phyloP scores from a whole-genome alignment of 257 asterid genomes.

The Ligustrum vulgare region DNA sequence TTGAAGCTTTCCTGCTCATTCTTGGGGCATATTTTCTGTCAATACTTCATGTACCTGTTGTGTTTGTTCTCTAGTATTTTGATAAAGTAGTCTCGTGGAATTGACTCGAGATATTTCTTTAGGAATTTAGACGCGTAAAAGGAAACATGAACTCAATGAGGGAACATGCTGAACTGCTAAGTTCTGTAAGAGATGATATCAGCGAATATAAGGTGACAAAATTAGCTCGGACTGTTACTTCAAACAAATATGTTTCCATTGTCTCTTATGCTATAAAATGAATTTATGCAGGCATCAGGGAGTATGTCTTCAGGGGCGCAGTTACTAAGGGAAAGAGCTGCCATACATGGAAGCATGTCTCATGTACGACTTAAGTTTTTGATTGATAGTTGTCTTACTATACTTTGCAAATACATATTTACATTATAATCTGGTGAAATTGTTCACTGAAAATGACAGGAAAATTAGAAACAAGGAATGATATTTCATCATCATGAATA shows the following conservation, averaged over 20 bases:
- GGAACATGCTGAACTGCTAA: slow-evolving; percentile 98
- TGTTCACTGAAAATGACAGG: not conserved
- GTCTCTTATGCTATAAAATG: slow-evolving; percentile 4
- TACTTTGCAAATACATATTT: not conserved
- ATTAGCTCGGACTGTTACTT: not conserved
- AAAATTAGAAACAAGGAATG: not conserved
- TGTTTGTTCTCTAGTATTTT: not conserved
- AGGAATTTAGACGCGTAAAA: slow-evolving; percentile 95
- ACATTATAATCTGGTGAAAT: not conserved
- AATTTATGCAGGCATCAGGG: slow-evolving; percentile 78
- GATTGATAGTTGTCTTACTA: slow-evolving; percentile 12
- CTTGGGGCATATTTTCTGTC: slow-evolving; percentile 14
- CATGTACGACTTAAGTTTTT: slow-evolving; percentile 58
- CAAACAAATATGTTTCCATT: slow-evolving; percentile 13
- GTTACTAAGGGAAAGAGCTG: slow-evolving; percentile 87
- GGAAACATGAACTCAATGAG: slow-evolving; percentile 89
- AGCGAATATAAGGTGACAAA: slow-evolving; percentile 76
- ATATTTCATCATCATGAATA: not conserved
- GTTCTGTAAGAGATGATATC: slow-evolving; percentile 95
- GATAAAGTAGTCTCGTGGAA: slow-evolving; percentile 9
- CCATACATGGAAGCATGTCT: slow-evolving; percentile 91
- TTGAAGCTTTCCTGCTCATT: not conserved
- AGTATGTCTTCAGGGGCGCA: slow-evolving; percentile 84
- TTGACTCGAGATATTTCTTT: slow-evolving; percentile 27
- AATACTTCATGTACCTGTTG: slow-evolving; percentile 8